These are phyloP conservation scores for Globomyces sp. DNA, from an alignment of 371 early-diverging fungal genomes.

Conservation along the genomic window DNA sequence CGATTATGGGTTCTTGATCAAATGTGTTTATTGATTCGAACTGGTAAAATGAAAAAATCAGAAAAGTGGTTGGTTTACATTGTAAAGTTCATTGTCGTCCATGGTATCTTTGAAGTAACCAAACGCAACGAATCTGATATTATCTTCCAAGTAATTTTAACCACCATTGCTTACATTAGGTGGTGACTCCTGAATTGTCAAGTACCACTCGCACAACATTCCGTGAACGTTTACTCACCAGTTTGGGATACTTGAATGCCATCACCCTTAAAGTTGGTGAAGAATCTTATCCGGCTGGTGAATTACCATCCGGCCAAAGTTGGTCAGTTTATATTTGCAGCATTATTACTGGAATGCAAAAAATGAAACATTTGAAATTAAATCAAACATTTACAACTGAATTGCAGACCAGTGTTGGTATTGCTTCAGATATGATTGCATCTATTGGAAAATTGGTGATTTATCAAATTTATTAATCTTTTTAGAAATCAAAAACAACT, in stretches of 20 bases:
- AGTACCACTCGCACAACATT: conserved; percentile 54
- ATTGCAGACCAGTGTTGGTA: too few relatives aligned
- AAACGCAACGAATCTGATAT: conserved; percentile 18
- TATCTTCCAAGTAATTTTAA: neutral
- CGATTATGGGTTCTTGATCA: conserved; percentile 82
- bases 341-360: conserved; percentile 9
- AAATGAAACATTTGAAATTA: conserved; percentile 5
- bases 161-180: neutral
- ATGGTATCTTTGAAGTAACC: conserved; percentile 64
- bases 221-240: conserved; percentile 57
- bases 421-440: too few relatives aligned
- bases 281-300: neutral
- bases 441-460: too few relatives aligned
- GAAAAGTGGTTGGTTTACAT: conserved; percentile 66
- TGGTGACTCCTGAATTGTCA: conserved; percentile 60
- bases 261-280: conserved; percentile 46
- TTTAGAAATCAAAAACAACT: too few relatives aligned
- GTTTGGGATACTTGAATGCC: conserved; percentile 66
- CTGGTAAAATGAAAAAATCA: conserved; percentile 67
- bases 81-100: conserved; percentile 64
- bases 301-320: neutral
- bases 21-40: conserved; percentile 70
- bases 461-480: too few relatives aligned
- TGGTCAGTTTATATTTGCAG: neutral
- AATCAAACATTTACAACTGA: too few relatives aligned